Conservation (phyloP, 2,329 filamentous ascomycete genomes). For the Apiospora sp. region DNA sequence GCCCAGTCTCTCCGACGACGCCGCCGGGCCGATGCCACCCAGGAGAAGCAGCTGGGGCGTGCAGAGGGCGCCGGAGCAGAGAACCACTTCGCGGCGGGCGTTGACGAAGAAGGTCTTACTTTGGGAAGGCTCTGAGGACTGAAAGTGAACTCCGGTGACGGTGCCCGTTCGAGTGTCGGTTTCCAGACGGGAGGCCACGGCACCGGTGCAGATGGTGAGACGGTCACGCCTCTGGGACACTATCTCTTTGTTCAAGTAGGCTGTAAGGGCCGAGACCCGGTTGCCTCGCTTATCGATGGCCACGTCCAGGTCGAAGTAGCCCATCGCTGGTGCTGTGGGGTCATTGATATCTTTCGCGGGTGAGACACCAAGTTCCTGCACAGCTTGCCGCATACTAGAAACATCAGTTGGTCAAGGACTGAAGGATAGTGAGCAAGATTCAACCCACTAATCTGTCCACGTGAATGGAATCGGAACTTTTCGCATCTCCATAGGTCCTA, state of each 20-base stretch:
- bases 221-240: conserved; percentile 20
- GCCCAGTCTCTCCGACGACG: conserved; percentile 30
- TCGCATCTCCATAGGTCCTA: background rate
- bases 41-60: conserved; percentile 44
- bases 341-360: conserved; percentile 40
- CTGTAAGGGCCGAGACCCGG: conserved; percentile 38
- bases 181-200: background rate
- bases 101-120: background rate
- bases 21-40: conserved; percentile 43
- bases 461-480: background rate
- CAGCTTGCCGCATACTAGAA: conserved; percentile 34
- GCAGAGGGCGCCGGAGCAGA: conserved; percentile 41
- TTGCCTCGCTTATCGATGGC: conserved; percentile 37
- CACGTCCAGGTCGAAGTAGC: conserved; percentile 39
- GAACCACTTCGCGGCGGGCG: conserved; percentile 33
- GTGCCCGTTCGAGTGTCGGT: background rate
- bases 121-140: background rate
- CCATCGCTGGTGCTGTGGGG: conserved; percentile 38
- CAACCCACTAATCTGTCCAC: background rate
- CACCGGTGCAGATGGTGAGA: background rate
- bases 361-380: conserved; percentile 38
- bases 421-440: too few species aligned
- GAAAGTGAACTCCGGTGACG: background rate
- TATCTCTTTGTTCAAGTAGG: conserved; percentile 38
- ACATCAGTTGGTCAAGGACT: too few species aligned